Percentiles rank a stretch among this genome's conserved stretches.
Evolutionary conservation across 129 eudicot species (phyloP).

Genomic region (Cynara cardunculus): DNA sequence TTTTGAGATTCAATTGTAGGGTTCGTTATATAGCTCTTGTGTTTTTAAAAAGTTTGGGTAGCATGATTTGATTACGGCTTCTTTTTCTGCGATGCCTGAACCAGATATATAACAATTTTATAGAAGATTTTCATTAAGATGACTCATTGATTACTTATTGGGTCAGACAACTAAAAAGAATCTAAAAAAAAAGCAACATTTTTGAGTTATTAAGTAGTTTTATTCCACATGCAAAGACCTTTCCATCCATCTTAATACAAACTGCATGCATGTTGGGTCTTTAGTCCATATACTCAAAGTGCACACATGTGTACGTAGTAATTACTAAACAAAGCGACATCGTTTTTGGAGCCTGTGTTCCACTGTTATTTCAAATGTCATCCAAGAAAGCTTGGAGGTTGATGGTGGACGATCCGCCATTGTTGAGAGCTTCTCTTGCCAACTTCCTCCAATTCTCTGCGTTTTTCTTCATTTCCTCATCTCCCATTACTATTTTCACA

Average conservation of each 20-base stretch:
- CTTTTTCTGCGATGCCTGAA: too few species aligned
- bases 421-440: slow-evolving; percentile 16
- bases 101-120: too few species aligned
- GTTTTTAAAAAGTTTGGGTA: too few species aligned
- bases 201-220: not conserved
- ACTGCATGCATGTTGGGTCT: not conserved
- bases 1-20: too few species aligned
- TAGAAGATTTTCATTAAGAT: too few species aligned
- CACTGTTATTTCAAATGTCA: not conserved
- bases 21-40: too few species aligned
- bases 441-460: slow-evolving; percentile 14
- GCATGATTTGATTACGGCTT: too few species aligned
- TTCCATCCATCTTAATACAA: not conserved
- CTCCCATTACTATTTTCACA: slow-evolving; percentile 7
- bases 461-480: slow-evolving; percentile 14
- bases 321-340: not conserved
- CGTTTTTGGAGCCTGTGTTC: not conserved
- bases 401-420: slow-evolving; percentile 13
- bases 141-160: not conserved
- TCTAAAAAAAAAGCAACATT: too few species aligned
- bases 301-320: not conserved
- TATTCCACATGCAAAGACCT: not conserved
- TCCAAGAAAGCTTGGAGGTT: slow-evolving; percentile 12
- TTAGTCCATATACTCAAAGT: not conserved
- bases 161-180: not conserved